A percentile compares a stretch with the other conserved stretches of the same genome.
Evolutionary conservation across 148 eudicot species (phyloP).

Genomic region (Nyssa sinensis): DNA sequence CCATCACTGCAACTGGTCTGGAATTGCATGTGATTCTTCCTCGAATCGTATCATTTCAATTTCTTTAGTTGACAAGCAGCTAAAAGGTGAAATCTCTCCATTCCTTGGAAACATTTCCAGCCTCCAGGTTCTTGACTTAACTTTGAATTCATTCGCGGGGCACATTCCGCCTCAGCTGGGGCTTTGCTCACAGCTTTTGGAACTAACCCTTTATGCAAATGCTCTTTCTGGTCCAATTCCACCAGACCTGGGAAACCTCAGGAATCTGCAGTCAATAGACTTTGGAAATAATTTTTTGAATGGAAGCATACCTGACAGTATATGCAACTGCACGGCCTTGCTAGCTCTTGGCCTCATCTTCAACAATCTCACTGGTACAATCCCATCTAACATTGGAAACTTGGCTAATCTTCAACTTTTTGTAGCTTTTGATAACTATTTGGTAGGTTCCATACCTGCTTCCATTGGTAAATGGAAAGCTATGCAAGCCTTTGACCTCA

Average conservation of each 20-base stretch:
- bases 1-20: constrained; percentile 88
- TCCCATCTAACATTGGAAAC: constrained; percentile 60
- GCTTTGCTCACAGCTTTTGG: constrained; percentile 45
- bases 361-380: constrained; percentile 58
- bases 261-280: constrained; percentile 40
- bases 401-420: constrained; percentile 49
- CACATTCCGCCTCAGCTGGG: constrained; percentile 62
- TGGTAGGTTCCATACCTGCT: constrained; percentile 63
- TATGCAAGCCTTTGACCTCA: constrained; percentile 49
- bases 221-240: constrained; percentile 64
- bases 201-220: constrained; percentile 42
- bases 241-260: constrained; percentile 47
- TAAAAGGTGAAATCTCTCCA: constrained; percentile 58
- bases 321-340: constrained; percentile 56
- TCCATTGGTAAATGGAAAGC: constrained; percentile 48
- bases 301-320: constrained; percentile 65
- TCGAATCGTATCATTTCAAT: constrained; percentile 40
- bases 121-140: constrained; percentile 73
- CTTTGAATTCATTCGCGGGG: constrained; percentile 57
- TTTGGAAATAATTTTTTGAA: constrained; percentile 54
- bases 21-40: constrained; percentile 57
- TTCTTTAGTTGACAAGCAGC: constrained; percentile 41
- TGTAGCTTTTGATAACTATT: constrained; percentile 40
- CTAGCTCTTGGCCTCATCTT: constrained; percentile 29
- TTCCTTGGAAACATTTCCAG: constrained; percentile 56